Evolutionary conservation across 306 rosid genomes (phyloP).

Genomic region (Trifolium repens): DNA sequence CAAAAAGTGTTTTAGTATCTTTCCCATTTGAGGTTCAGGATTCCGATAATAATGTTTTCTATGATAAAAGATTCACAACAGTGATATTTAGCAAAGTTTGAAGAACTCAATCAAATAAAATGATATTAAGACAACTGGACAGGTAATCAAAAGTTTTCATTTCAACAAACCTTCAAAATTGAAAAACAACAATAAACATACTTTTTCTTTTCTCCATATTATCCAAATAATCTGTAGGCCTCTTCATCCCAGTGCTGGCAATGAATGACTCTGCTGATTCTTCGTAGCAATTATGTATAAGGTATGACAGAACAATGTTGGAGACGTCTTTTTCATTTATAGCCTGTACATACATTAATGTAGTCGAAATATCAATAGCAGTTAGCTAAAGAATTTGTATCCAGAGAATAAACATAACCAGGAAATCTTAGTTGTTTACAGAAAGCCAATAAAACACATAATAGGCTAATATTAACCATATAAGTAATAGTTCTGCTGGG

Average conservation of each 20-base stretch:
- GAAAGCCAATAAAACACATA: conserved; percentile 28
- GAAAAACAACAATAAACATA: conserved; percentile 41
- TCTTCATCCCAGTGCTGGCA: conserved; percentile 71
- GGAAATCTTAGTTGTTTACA: conserved; percentile 22
- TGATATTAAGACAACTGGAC: background rate
- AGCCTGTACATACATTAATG: conserved; percentile 49
- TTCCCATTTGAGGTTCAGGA: conserved; percentile 22
- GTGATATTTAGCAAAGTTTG: conserved; percentile 1
- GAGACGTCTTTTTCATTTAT: conserved; percentile 68
- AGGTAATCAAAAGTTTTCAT: background rate
- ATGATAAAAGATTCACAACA: background rate
- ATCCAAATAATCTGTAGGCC: conserved; percentile 60
- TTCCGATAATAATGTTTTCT: conserved; percentile 15
- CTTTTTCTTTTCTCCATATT: conserved; percentile 90
- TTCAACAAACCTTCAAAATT: conserved; percentile 16
- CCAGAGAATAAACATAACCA: conserved; percentile 28
- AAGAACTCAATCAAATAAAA: conserved; percentile 2
- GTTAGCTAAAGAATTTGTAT: background rate
- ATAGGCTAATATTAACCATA: conserved; percentile 4
- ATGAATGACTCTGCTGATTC: conserved; percentile 82
- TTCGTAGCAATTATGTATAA: conserved; percentile 82
- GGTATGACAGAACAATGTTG: conserved; percentile 75
- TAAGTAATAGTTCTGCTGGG: background rate
- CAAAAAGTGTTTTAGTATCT: background rate
- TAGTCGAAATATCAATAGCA: conserved; percentile 6